Evolutionary conservation across 1,139 yeast genomes (phyloP).

Genomic region (Spencermartinsiella ligniputridi): DNA sequence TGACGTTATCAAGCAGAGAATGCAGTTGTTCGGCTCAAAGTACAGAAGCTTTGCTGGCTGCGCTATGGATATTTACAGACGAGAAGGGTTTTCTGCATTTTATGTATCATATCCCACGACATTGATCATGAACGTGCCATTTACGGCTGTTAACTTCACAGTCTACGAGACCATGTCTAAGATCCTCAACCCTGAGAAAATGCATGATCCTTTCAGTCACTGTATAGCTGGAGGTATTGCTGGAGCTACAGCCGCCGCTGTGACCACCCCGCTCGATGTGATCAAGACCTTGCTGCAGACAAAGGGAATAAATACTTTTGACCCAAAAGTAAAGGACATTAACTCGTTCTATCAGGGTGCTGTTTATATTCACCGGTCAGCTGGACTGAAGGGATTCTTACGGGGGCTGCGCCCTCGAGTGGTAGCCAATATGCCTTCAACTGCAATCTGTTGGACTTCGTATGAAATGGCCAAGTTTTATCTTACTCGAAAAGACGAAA

Average conservation of each 20-base stretch:
- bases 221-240: constrained; percentile 93
- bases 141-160: constrained; percentile 92
- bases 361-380: constrained; percentile 55
- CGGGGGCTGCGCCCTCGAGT: constrained; percentile 91
- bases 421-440: constrained; percentile 89
- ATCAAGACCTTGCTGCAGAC: constrained; percentile 90
- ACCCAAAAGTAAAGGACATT: constrained; percentile 49
- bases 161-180: constrained; percentile 83
- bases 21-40: constrained; percentile 47
- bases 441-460: constrained; percentile 98
- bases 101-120: constrained; percentile 95
- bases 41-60: constrained; percentile 35
- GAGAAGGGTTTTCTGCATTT: constrained; percentile 81
- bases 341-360: constrained; percentile 74
- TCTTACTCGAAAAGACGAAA: constrained; percentile 22
- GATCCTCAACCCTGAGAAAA: constrained; percentile 68
- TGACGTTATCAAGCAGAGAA: constrained; percentile 88
- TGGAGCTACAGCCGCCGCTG: constrained; percentile 95
- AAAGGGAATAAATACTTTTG: constrained; percentile 42
- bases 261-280: constrained; percentile 94
- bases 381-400: constrained; percentile 68
- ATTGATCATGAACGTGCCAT: constrained; percentile 86
- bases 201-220: constrained; percentile 85
- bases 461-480: constrained; percentile 94
- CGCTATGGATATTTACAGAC: constrained; percentile 49